Conservation (phyloP, 352 stramenopile genomes). For the Phytophthora cactorum region DNA sequence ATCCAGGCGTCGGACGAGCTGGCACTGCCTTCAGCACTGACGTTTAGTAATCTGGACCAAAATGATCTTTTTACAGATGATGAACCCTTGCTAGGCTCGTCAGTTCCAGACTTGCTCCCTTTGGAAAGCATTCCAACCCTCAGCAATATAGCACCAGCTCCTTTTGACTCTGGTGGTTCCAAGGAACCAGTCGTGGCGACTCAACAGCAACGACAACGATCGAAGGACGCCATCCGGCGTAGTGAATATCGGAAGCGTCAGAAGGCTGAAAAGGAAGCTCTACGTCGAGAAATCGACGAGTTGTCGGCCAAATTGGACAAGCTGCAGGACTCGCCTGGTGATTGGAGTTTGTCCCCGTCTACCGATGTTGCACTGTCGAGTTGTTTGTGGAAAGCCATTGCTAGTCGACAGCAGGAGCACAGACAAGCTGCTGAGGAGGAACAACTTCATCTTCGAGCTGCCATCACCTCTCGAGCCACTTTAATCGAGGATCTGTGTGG, state of each 20-base stretch:
- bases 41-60: conserved; percentile 3
- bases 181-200: neutral
- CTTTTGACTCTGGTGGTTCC: neutral
- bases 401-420: conserved; percentile 34
- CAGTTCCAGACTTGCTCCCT: neutral
- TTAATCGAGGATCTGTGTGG: conserved; percentile 38
- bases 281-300: conserved; percentile 37
- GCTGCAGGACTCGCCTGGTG: conserved; percentile 19
- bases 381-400: conserved; percentile 41
- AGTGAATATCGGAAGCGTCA: conserved; percentile 45
- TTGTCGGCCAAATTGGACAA: conserved; percentile 35
- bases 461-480: conserved; percentile 31
- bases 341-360: conserved; percentile 7
- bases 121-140: neutral
- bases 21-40: conserved; percentile 15
- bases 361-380: conserved; percentile 29
- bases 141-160: neutral
- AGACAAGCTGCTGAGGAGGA: conserved; percentile 32
- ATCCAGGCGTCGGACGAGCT: conserved; percentile 30
- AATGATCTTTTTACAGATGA: conserved; percentile 3
- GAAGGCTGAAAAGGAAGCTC: conserved; percentile 42
- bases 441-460: conserved; percentile 27
- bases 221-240: conserved; percentile 38
- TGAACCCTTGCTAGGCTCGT: conserved; percentile 6
- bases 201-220: conserved; percentile 11